phyloP scores from a whole-genome alignment of 2,329 filamentous ascomycete species.

The Trichophyton verrucosum region DNA sequence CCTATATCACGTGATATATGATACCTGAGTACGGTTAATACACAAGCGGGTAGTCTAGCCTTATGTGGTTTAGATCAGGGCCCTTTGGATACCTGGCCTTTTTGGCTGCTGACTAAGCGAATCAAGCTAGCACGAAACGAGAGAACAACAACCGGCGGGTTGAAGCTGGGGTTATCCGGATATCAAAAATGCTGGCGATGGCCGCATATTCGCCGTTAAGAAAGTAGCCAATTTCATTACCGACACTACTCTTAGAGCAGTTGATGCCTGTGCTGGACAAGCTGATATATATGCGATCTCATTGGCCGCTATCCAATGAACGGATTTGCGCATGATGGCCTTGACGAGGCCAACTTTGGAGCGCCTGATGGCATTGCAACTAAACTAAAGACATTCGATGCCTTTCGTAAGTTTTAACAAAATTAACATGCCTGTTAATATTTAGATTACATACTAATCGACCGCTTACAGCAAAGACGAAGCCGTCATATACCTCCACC shows the following conservation, averaged over 20 bases:
- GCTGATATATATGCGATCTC: not conserved
- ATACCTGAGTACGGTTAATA: not conserved
- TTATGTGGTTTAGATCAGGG: not conserved
- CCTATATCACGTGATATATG: not conserved
- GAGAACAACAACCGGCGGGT: not conserved
- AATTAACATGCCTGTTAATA: not conserved
- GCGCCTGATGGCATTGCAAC: slow-evolving; percentile 49
- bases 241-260: not conserved
- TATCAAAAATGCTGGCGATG: not conserved
- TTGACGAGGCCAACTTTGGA: slow-evolving; percentile 70
- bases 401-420: slow-evolving; percentile 63
- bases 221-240: not conserved
- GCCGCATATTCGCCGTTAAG: not conserved
- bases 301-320: slow-evolving; percentile 49
- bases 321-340: slow-evolving; percentile 56
- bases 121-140: not conserved
- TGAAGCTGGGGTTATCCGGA: not conserved
- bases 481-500: slow-evolving; percentile 77
- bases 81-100: slow-evolving; percentile 9
- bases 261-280: not conserved
- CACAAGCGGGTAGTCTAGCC: not conserved
- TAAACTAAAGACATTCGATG: slow-evolving; percentile 74
- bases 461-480: slow-evolving; percentile 64
- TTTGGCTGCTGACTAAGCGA: slow-evolving; percentile 9
- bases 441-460: not conserved